Conservation (phyloP, 768 basidiomycete species). For the Lactifluus hygrophoroides region DNA sequence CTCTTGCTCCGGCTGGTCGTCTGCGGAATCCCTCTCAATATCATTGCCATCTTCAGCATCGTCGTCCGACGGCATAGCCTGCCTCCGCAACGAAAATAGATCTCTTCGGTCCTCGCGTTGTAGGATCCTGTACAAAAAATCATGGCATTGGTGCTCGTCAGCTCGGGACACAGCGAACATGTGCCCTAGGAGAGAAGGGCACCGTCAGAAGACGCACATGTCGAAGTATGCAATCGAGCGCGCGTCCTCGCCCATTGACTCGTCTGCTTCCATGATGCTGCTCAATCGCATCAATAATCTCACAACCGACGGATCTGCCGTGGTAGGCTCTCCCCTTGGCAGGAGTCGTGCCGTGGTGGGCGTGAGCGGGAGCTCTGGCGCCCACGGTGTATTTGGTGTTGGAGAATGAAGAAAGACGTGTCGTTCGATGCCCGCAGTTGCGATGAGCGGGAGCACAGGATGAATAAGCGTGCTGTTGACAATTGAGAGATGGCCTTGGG, state of each 20-base stretch:
- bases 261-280: constrained; percentile 24
- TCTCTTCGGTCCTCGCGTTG: constrained; percentile 49
- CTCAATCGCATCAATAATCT: constrained; percentile 27
- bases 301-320: constrained; percentile 32
- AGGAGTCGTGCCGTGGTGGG: constrained; percentile 41
- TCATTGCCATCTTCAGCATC: constrained; percentile 25
- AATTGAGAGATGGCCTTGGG: constrained; percentile 62
- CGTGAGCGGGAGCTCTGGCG: constrained; percentile 37
- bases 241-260: constrained; percentile 34
- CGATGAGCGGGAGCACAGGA: constrained; percentile 55
- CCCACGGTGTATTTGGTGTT: constrained; percentile 42
- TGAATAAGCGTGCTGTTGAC: constrained; percentile 70
- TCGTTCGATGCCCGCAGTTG: constrained; percentile 68
- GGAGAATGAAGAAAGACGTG: constrained; percentile 63
- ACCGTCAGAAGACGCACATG: constrained; percentile 40
- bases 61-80: constrained; percentile 27
- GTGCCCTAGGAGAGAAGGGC: constrained; percentile 10
- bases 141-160: constrained; percentile 9
- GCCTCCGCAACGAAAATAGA: constrained; percentile 41
- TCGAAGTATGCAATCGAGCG: constrained; percentile 62
- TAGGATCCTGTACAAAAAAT: constrained; percentile 39
- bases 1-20: neutral
- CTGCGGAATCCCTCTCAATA: neutral
- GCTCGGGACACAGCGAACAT: neutral
- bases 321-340: constrained; percentile 26